phyloP scores from a whole-genome alignment of 305 asterid species.

The Nicotiana rustica region DNA sequence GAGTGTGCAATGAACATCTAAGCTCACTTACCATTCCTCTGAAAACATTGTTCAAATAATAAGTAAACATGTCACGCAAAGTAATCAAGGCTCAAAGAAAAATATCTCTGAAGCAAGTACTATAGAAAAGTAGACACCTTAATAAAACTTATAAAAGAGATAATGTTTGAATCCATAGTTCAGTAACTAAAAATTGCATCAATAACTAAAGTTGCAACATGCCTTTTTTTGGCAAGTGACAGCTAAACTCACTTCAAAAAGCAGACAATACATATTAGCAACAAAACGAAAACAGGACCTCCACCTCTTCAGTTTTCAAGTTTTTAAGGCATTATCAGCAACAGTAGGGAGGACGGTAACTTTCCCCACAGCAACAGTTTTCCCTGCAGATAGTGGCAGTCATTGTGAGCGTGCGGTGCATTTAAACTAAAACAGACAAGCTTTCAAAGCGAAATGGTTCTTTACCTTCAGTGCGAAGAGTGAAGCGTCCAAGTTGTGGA shows the following conservation, averaged over 20 bases:
- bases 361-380: constrained; percentile 91
- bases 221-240: not conserved
- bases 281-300: not conserved
- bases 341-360: constrained; percentile 59
- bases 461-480: constrained; percentile 92
- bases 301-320: constrained; percentile 28
- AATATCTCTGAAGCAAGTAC: not conserved
- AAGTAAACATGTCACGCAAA: not conserved
- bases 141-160: not conserved
- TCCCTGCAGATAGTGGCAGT: constrained; percentile 56
- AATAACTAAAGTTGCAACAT: not conserved
- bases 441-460: constrained; percentile 29
- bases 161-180: not conserved
- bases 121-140: not conserved
- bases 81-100: constrained; percentile 4
- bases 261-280: not conserved
- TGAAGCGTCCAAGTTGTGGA: constrained; percentile 90
- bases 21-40: constrained; percentile 21
- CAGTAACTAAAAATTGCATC: not conserved
- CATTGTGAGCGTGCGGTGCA: constrained; percentile 29
- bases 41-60: constrained; percentile 5
- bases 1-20: not conserved
- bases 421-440: constrained; percentile 23
- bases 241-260: not conserved
- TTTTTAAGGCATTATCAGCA: constrained; percentile 44